Base-by-base conservation (phyloP, 1,139 yeast genomes). In the Zygotorulaspora mrakii region DNA sequence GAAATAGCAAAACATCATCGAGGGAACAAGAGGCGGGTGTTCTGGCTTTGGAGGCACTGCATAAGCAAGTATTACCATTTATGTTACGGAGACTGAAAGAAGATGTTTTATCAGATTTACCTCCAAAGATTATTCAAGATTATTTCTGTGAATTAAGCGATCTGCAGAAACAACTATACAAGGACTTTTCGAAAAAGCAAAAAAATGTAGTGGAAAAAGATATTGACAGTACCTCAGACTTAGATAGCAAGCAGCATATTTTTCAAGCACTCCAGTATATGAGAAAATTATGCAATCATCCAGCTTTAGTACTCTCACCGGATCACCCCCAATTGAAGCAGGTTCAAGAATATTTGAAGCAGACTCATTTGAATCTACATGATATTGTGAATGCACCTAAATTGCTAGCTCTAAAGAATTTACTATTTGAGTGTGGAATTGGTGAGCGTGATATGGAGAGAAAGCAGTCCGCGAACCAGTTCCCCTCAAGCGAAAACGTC, bases 1-100 rank as follows among this genome's bases (percentile, higher is more conserved):
- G 96, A 59, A 87, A 86, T 52, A 82, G 91, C 51, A 91, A 91
- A 59, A 80, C 91, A 0, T 85, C 96, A 2, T 83, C 95, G 0
- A 89, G 82, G 54, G 98, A 94, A 55, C 97, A 91, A 63, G 99
- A 94, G 61, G 89, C 91, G 1, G 98, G 98, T 33, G 96, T 96
- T 0, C 70, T 94, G 52, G 98, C 98, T 0, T 69, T 94, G 49
- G 98, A 94, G 57, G 94, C 96, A 0, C 71, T 94, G 45, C 99
- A 94, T 65, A 91, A 91, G 56, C 99, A 94, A 55, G 97, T 88
- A 0, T 70, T 94, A 39, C 99, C 99, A 20, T 94, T 94, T 62
- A 82, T 94, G 87, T 70, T 94, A 53, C 82, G 99, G 63, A 82
- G 99, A 60, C 73, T 94, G 55, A 94, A 94, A 61, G 98, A 94